Base-by-base conservation (phyloP, 2,329 filamentous ascomycete genomes). In the Hypoxylon sp. region DNA sequence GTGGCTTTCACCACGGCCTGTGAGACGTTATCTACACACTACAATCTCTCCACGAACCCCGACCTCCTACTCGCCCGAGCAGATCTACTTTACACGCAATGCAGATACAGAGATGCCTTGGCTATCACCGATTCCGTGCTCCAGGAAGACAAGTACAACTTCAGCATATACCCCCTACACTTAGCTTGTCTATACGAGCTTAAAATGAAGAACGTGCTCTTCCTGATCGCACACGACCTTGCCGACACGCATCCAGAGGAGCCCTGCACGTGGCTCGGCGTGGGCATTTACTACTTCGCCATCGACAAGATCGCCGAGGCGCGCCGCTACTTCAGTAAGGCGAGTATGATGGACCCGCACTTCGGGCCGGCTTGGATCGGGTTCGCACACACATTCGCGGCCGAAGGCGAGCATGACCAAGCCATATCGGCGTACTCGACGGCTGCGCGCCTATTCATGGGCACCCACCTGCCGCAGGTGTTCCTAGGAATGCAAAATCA, bases 401-500 rank as follows among this genome's bases (percentile, higher is more conserved):
- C 94, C 10, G 96, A 99, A 79, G 96, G 96, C 58, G 96, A 99
- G 80, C 95, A 98, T 79, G 96, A 99, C 79, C 96, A 99, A 82
- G 96, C 96, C 53, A 98, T 99, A 70, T 97, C 95, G 7, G 96
- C 97, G 0, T 99, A 99, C 82, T 97, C 93, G 31, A 99, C 96
- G 0, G 96, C 96, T 0, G 95, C 95, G 1, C 88, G 96, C 42
- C 84, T 99, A 0, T 99, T 99, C 81, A 97, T 98, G 84, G 96
- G 96, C 42, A 98, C 95, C 0, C 97, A 99, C 79, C 86, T 99
- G 1, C 96, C 96, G 0, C 95, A 97, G 77, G 89, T 99, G 2
- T 99, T 98, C 79, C 84, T 99, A 27, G 96, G 97, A 6, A 99
- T 99, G 96, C 97, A 99, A 79, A 97, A 99, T 80, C 91, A 98